A percentile compares a stretch with the other conserved stretches of the same genome.
Evolutionary conservation across 1,284 basidiomycete species (phyloP).

Genomic region (Naganishia albida): DNA sequence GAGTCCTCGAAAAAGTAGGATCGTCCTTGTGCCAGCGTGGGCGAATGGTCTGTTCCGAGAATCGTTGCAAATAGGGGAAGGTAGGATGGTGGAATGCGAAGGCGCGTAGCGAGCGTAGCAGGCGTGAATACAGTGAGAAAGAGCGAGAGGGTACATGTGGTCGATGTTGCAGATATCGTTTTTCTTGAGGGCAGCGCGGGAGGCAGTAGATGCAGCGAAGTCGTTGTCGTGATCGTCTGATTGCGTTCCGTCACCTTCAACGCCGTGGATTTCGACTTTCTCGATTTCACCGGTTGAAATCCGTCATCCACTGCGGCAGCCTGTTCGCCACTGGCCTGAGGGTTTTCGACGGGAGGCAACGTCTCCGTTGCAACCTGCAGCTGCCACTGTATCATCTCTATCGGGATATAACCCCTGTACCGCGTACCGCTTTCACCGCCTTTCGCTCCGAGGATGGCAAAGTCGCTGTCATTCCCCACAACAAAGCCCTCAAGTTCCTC

Average conservation of each 20-base stretch:
- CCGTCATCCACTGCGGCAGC: slow-evolving; percentile 54
- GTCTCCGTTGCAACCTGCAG: slow-evolving; percentile 30
- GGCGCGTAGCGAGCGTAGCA: slow-evolving; percentile 62
- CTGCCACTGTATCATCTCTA: slow-evolving; percentile 76
- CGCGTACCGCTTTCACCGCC: slow-evolving; percentile 55
- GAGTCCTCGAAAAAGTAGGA: slow-evolving; percentile 38
- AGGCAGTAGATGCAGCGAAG: slow-evolving; percentile 13
- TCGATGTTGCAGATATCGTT: slow-evolving; percentile 45
- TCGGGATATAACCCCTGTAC: slow-evolving; percentile 68
- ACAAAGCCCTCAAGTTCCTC: slow-evolving; percentile 72
- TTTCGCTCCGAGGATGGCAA: slow-evolving; percentile 71
- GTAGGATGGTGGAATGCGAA: slow-evolving; percentile 69
- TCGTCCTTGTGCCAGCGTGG: slow-evolving; percentile 52
- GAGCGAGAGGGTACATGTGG: slow-evolving; percentile 48
- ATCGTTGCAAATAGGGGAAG: slow-evolving; percentile 82
- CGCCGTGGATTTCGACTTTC: slow-evolving; percentile 15
- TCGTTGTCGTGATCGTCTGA: slow-evolving; percentile 18
- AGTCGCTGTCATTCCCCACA: slow-evolving; percentile 77
- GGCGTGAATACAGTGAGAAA: slow-evolving; percentile 67
- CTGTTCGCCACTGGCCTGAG: neutral
- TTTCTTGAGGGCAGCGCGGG: slow-evolving; percentile 2
- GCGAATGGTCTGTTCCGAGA: slow-evolving; percentile 80
- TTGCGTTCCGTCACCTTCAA: slow-evolving; percentile 15
- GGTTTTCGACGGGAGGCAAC: neutral
- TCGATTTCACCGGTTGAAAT: slow-evolving; percentile 61